These are phyloP conservation scores for Erythrophleum ivorense DNA, from an alignment of 331 rosid species.

Conservation along the genomic window DNA sequence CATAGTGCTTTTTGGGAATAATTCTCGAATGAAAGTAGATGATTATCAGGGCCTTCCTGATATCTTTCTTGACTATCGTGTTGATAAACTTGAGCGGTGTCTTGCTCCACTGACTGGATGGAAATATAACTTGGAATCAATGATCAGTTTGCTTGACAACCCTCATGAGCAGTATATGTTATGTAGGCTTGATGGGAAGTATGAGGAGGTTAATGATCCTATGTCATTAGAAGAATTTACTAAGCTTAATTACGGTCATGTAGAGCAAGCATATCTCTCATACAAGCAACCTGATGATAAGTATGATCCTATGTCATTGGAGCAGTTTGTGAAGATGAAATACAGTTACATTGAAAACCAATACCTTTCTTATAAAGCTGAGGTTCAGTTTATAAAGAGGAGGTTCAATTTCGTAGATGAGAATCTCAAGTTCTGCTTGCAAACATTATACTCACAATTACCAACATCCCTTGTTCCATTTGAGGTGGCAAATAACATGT, in stretches of 20 bases:
- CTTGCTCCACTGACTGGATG: slow-evolving; percentile 34
- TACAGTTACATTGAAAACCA: background rate
- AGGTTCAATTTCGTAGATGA: slow-evolving; percentile 5
- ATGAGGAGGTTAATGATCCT: background rate
- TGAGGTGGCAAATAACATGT: slow-evolving; percentile 30
- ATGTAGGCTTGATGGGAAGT: background rate
- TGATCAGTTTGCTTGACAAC: slow-evolving; percentile 40
- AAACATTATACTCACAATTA: slow-evolving; percentile 45
- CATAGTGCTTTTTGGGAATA: slow-evolving; percentile 48
- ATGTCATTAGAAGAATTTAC: slow-evolving; percentile 37
- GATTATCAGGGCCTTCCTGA: slow-evolving; percentile 25
- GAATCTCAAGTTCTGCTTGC: slow-evolving; percentile 18
- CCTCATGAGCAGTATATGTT: slow-evolving; percentile 30
- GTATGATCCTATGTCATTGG: slow-evolving; percentile 1
- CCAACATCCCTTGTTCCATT: slow-evolving; percentile 50
- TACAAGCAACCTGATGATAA: background rate
- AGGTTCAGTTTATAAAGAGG: slow-evolving; percentile 37
- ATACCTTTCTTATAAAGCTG: background rate
- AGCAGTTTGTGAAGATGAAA: slow-evolving; percentile 27
- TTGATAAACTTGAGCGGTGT: slow-evolving; percentile 21
- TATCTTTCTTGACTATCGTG: slow-evolving; percentile 44
- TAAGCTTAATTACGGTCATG: background rate
- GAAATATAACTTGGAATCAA: slow-evolving; percentile 40
- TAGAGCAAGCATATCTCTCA: slow-evolving; percentile 9
- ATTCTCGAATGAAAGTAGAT: slow-evolving; percentile 44